Evolutionary conservation across 106 monocot species (phyloP).

Genomic region (Chionographis japonica): DNA sequence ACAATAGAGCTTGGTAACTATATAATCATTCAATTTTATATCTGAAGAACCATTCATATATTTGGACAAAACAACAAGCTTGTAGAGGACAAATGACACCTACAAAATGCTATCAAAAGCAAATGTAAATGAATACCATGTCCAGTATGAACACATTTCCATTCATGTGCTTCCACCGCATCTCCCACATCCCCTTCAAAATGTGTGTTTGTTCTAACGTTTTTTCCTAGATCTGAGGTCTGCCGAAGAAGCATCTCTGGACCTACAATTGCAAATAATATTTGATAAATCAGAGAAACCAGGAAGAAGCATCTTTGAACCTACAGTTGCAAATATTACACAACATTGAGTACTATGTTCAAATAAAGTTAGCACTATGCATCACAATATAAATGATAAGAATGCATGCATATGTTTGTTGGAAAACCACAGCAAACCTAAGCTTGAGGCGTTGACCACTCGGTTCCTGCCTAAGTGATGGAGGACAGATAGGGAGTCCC

Average conservation of each 20-base stretch:
- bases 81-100: not conserved
- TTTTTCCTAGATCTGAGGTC: slow-evolving; percentile 51
- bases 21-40: too few relatives aligned
- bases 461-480: too few relatives aligned
- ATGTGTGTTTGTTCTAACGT: slow-evolving; percentile 20
- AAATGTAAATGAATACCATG: slow-evolving; percentile 43
- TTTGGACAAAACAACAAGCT: not conserved
- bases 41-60: not conserved
- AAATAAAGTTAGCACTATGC: too few relatives aligned
- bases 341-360: too few relatives aligned
- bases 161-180: slow-evolving; percentile 70
- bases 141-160: slow-evolving; percentile 71
- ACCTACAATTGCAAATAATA: slow-evolving; percentile 40
- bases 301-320: not conserved
- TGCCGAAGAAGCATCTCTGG: slow-evolving; percentile 74
- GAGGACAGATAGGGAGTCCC: too few relatives aligned
- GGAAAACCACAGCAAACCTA: too few relatives aligned
- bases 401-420: too few relatives aligned
- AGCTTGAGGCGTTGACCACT: too few relatives aligned
- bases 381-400: too few relatives aligned
- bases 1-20: too few relatives aligned
- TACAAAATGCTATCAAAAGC: not conserved
- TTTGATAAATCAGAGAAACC: not conserved
- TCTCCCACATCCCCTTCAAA: slow-evolving; percentile 60
- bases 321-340: too few relatives aligned